These are phyloP conservation scores for Odonthalia washingtoniensis DNA, from an alignment of 31 red algal genomes.

Conservation along the genomic window DNA sequence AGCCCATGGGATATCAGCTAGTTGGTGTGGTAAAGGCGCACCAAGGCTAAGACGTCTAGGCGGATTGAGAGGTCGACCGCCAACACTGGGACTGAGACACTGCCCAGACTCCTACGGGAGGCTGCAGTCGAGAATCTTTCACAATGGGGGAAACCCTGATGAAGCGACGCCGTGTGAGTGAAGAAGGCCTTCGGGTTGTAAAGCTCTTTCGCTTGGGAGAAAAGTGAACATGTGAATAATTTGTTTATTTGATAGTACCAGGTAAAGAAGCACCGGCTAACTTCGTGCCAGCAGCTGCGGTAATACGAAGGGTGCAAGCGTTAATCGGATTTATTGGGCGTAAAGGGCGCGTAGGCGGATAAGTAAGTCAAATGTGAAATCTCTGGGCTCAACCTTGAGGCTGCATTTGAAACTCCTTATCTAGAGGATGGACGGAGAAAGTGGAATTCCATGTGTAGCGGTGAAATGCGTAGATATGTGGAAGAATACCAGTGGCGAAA, in stretches of 20 bases:
- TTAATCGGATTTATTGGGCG: slow-evolving; percentile 31
- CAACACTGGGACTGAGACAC: slow-evolving; percentile 53
- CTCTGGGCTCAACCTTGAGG: background rate
- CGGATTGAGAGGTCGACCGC: slow-evolving; percentile 42
- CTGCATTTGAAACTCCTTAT: slow-evolving; percentile 18
- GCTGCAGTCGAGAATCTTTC: slow-evolving; percentile 34
- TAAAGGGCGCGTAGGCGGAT: slow-evolving; percentile 34
- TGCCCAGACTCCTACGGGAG: slow-evolving; percentile 47
- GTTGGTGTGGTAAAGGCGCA: slow-evolving; percentile 39
- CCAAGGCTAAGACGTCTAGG: slow-evolving; percentile 40
- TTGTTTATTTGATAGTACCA: slow-evolving; percentile 15
- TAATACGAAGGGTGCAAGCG: slow-evolving; percentile 39
- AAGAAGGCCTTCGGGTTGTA: slow-evolving; percentile 32
- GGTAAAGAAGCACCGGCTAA: slow-evolving; percentile 27
- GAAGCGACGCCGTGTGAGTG: slow-evolving; percentile 9
- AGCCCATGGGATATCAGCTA: slow-evolving; percentile 4
- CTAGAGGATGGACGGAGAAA: slow-evolving; percentile 19
- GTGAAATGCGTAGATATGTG: slow-evolving; percentile 23
- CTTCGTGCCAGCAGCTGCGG: slow-evolving; percentile 45
- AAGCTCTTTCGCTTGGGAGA: slow-evolving; percentile 5
- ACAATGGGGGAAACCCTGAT: slow-evolving; percentile 37
- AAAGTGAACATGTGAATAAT: background rate
- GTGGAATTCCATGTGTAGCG: slow-evolving; percentile 17
- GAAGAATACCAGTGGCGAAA: slow-evolving; percentile 12
- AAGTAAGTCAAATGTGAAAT: slow-evolving; percentile 21